Conservation (phyloP, 2,329 filamentous ascomycete genomes). For the Sclerotinia minor region DNA sequence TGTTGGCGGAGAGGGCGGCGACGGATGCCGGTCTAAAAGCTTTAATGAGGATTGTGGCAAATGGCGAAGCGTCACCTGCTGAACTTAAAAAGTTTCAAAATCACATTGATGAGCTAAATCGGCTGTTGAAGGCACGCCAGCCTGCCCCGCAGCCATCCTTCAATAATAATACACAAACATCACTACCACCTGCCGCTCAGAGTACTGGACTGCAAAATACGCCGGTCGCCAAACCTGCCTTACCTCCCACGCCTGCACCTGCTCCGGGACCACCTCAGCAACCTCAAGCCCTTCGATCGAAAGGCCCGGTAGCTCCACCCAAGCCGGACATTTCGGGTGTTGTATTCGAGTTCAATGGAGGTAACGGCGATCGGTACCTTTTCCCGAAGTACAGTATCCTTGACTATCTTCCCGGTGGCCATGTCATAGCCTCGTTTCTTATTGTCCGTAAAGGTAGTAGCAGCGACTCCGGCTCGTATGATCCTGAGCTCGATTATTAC, state of each 20-base stretch:
- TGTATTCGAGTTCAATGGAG: constrained; percentile 66
- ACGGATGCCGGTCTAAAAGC: constrained; percentile 71
- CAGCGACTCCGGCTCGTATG: constrained; percentile 61
- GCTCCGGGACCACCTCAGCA: constrained; percentile 37
- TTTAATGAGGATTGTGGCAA: constrained; percentile 80
- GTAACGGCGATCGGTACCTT: constrained; percentile 71
- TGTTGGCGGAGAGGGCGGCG: constrained; percentile 73
- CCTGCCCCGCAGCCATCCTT: constrained; percentile 44
- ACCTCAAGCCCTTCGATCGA: constrained; percentile 59
- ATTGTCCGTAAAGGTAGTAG: constrained; percentile 71
- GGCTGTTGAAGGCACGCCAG: constrained; percentile 63
- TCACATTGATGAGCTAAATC: constrained; percentile 76
- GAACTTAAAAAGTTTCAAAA: constrained; percentile 76
- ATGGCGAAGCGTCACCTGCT: constrained; percentile 67
- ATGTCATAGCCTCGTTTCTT: constrained; percentile 73
- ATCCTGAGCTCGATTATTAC: constrained; percentile 68
- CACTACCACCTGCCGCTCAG: constrained; percentile 24
- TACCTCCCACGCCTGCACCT: constrained; percentile 32
- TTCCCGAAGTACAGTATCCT: constrained; percentile 79
- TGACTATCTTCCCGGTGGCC: constrained; percentile 62
- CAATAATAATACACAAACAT: constrained; percentile 30
- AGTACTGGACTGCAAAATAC: constrained; percentile 28
- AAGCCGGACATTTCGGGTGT: constrained; percentile 66
- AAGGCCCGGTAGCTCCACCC: constrained; percentile 54
- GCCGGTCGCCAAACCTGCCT: constrained; percentile 26